A percentile compares a stretch with the other conserved stretches of the same genome.
phyloP scores from a whole-genome alignment of 169 alveolate genomes.

The Cryptosporidium ryanae region DNA sequence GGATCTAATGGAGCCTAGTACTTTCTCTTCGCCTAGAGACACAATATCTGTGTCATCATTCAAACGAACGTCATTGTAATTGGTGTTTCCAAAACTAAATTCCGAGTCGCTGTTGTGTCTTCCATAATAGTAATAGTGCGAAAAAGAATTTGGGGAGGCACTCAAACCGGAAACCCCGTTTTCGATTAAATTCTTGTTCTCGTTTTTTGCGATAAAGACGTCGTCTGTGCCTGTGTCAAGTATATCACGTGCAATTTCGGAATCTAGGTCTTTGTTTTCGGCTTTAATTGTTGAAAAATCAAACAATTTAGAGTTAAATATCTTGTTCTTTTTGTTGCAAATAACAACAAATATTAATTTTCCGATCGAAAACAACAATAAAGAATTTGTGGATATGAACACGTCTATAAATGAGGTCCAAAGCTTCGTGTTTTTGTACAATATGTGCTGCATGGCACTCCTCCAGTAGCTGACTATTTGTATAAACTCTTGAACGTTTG shows the following conservation, averaged over 20 bases:
- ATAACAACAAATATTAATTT: conserved; percentile 32
- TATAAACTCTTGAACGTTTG: conserved; percentile 72
- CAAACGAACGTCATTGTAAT: not conserved
- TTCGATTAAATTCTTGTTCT: not conserved
- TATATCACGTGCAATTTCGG: not conserved
- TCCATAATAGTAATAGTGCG: not conserved
- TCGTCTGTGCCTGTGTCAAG: not conserved
- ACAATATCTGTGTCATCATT: conserved; percentile 6
- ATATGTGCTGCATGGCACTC: conserved; percentile 62
- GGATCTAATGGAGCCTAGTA: not conserved
- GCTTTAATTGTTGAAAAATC: conserved; percentile 6
- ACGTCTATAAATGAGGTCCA: conserved; percentile 46
- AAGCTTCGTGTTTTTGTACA: conserved; percentile 64
- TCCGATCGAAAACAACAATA: conserved; percentile 36
- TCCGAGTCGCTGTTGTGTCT: conserved; percentile 13
- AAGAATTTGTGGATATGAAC: conserved; percentile 47
- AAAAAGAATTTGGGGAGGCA: not conserved
- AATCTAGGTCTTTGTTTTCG: no score
- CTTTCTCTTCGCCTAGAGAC: not conserved
- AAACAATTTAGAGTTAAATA: not conserved
- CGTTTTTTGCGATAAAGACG: not conserved
- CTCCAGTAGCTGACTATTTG: conserved; percentile 72
- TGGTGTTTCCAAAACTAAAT: conserved; percentile 2
- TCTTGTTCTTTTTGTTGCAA: conserved; percentile 27
- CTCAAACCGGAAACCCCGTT: not conserved